These are phyloP conservation scores for Monilinia polystroma DNA, from an alignment of 2,329 filamentous ascomycete genomes.

Conservation along the genomic window DNA sequence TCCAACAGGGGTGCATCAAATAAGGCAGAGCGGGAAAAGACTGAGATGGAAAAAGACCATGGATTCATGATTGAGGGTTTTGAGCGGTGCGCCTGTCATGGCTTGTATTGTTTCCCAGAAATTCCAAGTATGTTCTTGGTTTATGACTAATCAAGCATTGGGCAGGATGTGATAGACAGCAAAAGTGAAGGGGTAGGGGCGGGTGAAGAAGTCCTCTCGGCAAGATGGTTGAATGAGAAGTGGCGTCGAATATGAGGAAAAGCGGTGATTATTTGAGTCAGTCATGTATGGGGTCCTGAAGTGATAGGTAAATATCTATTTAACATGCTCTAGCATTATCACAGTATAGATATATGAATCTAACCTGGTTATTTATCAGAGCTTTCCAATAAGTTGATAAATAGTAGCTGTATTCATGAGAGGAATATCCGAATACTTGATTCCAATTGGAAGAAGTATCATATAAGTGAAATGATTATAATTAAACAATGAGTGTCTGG, in stretches of 20 bases:
- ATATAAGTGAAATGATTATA: not conserved
- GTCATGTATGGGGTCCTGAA: not conserved
- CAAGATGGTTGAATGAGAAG: not conserved
- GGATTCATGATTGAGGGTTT: no score
- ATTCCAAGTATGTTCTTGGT: not conserved
- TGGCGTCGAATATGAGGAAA: not conserved
- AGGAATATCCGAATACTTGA: not conserved
- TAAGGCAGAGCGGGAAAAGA: not conserved
- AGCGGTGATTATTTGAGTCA: not conserved
- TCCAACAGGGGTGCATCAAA: conserved; percentile 2
- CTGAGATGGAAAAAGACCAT: not conserved
- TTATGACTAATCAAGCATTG: not conserved
- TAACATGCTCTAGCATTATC: not conserved
- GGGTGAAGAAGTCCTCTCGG: not conserved
- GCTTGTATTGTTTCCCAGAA: not conserved
- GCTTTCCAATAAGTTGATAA: not conserved
- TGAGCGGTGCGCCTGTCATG: not conserved
- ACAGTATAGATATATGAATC: not conserved
- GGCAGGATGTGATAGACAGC: not conserved
- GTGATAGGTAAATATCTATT: not conserved
- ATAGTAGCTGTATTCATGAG: not conserved
- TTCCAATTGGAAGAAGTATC: not conserved
- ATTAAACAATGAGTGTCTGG: no score
- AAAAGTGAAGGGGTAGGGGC: not conserved
- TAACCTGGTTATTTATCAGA: not conserved